A percentile compares a stretch with the other conserved stretches of the same genome.
phyloP scores from a whole-genome alignment of 805 yeast genomes.

The Diddensiella transvaalensis region DNA sequence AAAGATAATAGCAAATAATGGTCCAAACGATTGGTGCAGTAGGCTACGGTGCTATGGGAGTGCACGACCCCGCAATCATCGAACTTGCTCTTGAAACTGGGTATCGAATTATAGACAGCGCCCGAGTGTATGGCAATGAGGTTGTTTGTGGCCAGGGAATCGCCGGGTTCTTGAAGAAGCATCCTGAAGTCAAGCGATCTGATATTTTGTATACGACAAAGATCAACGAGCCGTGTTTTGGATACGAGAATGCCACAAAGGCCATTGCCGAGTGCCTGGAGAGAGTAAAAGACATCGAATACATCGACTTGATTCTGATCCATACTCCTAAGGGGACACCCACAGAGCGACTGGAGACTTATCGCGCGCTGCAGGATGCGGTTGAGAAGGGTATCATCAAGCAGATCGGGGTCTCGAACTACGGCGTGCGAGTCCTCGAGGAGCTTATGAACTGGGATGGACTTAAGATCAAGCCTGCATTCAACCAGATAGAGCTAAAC shows the following conservation, averaged over 20 bases:
- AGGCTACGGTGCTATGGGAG: constrained; percentile 6
- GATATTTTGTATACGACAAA: constrained; percentile 58
- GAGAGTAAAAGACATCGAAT: constrained; percentile 42
- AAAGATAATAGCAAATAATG: too few relatives aligned
- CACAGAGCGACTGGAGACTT: constrained; percentile 43
- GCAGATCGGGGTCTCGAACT: constrained; percentile 63
- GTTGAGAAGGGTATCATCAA: constrained; percentile 46
- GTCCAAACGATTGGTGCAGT: not conserved
- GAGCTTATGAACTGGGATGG: constrained; percentile 48
- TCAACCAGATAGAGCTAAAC: constrained; percentile 77
- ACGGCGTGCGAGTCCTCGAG: constrained; percentile 51
- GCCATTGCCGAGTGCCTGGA: constrained; percentile 63
- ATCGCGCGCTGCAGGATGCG: constrained; percentile 52
- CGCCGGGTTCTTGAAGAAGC: constrained; percentile 47
- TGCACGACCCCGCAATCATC: constrained; percentile 7
- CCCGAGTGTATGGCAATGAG: constrained; percentile 64
- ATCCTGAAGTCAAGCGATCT: constrained; percentile 49
- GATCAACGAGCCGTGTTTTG: constrained; percentile 63
- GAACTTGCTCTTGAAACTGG: constrained; percentile 59
- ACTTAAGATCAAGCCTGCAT: constrained; percentile 55
- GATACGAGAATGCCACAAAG: constrained; percentile 29
- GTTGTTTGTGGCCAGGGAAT: constrained; percentile 58
- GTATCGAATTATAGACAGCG: constrained; percentile 71
- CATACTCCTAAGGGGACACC: constrained; percentile 43
- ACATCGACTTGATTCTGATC: constrained; percentile 67